A percentile compares a stretch with the other conserved stretches of the same genome.
These are phyloP conservation scores for Cenococcum geophilum DNA, from an alignment of 495 filamentous ascomycete genomes.

Conservation along the genomic window DNA sequence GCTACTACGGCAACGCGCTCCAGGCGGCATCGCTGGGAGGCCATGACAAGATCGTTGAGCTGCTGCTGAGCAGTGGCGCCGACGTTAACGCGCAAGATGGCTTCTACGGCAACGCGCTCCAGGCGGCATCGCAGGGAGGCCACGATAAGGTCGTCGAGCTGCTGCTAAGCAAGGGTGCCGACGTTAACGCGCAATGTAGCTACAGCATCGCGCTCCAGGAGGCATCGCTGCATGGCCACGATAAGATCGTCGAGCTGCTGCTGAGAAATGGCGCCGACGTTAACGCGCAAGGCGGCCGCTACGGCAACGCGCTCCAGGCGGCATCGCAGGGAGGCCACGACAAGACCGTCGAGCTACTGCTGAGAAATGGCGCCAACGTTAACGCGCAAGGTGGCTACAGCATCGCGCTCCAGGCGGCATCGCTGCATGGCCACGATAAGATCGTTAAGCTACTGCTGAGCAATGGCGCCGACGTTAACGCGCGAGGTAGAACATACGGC, in stretches of 20 bases:
- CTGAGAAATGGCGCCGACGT: slow-evolving; percentile 4
- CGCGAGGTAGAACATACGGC: not conserved
- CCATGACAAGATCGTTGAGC: slow-evolving; percentile 3
- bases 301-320: no score
- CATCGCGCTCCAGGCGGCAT: slow-evolving; percentile 2
- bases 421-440: not conserved
- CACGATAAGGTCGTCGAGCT: slow-evolving; percentile 8
- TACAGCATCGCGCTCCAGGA: no score
- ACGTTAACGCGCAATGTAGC: slow-evolving; percentile 3
- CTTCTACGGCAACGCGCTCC: slow-evolving; percentile 9
- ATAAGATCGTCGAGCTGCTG: not conserved
- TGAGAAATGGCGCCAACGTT: no score
- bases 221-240: not conserved
- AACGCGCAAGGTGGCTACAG: no score
- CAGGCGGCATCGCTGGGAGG: slow-evolving; percentile 1
- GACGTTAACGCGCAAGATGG: slow-evolving; percentile 11
- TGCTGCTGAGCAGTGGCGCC: slow-evolving; percentile 8
- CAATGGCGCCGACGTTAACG: slow-evolving; percentile 8
- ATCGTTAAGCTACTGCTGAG: slow-evolving; percentile 10
- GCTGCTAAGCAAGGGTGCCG: slow-evolving; percentile 13
- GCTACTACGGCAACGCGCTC: slow-evolving; percentile 9
- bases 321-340: slow-evolving; percentile 5
- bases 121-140: slow-evolving; percentile 12
- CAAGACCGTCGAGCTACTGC: no score
- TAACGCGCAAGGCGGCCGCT: not conserved